Evolutionary conservation across 306 rosid genomes (phyloP).

Genomic region (Fragaria nilgerrensis): DNA sequence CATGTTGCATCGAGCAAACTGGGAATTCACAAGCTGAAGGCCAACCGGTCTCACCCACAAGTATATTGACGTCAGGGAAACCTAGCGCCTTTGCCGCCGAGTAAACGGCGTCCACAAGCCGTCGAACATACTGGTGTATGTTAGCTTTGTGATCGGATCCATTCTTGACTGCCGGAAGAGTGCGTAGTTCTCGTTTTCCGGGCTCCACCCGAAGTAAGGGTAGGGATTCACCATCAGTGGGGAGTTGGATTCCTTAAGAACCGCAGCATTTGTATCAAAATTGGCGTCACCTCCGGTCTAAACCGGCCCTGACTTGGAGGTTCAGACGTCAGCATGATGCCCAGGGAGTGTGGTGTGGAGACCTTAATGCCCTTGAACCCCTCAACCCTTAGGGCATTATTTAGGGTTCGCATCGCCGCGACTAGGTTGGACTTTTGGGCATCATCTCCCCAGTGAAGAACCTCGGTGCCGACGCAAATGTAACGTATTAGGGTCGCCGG

Average conservation of each 20-base stretch:
- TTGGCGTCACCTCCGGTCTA: conserved; percentile 48
- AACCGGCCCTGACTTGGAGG: conserved; percentile 75
- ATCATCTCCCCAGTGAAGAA: conserved; percentile 58
- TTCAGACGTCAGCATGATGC: conserved; percentile 46
- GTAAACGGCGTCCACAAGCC: conserved; percentile 55
- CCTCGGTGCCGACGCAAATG: conserved; percentile 75
- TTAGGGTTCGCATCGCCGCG: conserved; percentile 65
- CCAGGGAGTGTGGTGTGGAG: conserved; percentile 66
- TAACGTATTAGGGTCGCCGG: conserved; percentile 60
- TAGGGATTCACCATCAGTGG: conserved; percentile 92
- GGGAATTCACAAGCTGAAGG: conserved; percentile 72
- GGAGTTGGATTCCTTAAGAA: conserved; percentile 43
- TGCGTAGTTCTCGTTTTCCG: conserved; percentile 43
- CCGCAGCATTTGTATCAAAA: conserved; percentile 57
- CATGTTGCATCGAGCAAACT: conserved; percentile 57
- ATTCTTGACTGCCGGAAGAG: conserved; percentile 55
- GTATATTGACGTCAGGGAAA: conserved; percentile 50
- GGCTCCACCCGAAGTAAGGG: conserved; percentile 74
- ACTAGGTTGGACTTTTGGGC: conserved; percentile 45
- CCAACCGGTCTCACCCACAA: conserved; percentile 86
- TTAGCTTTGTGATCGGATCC: conserved; percentile 47
- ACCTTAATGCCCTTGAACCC: conserved; percentile 70
- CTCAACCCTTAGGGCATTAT: conserved; percentile 52
- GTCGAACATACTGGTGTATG: conserved; percentile 73
- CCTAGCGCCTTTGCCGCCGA: conserved; percentile 71